Conservation (phyloP, 495 filamentous ascomycete genomes). For the Trichocladium uniseriatum region DNA sequence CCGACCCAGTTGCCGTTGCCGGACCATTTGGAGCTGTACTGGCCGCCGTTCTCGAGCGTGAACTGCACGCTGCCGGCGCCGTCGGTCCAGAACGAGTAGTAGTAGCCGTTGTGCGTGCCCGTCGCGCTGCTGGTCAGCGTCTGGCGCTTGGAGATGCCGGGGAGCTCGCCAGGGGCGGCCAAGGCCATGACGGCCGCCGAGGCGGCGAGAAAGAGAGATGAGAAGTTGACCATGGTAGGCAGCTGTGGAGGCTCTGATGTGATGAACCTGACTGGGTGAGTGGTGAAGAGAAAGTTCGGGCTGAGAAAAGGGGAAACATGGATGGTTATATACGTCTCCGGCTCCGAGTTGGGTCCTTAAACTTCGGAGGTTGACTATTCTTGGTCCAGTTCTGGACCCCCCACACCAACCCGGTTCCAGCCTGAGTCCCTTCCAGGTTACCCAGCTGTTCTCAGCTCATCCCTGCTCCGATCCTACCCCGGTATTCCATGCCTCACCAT, state of each 20-base stretch:
- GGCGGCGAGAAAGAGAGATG: conserved; percentile 33
- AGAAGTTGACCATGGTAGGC: conserved; percentile 38
- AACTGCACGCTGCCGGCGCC: conserved; percentile 44
- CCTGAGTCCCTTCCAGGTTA: too few species aligned
- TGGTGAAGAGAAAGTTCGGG: too few species aligned
- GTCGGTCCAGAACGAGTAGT: conserved; percentile 57
- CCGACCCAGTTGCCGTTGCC: conserved; percentile 51
- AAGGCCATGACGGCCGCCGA: conserved; percentile 27
- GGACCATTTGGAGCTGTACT: conserved; percentile 47
- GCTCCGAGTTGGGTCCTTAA: too few species aligned
- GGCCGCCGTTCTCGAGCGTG: conserved; percentile 46
- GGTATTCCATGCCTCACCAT: too few species aligned
- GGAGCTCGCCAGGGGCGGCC: conserved; percentile 33
- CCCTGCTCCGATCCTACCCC: too few species aligned
- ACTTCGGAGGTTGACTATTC: too few species aligned
- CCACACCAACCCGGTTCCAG: too few species aligned
- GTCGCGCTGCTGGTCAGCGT: conserved; percentile 30
- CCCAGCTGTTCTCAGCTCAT: too few species aligned
- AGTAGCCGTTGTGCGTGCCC: conserved; percentile 50
- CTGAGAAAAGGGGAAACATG: not conserved
- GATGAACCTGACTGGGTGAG: not conserved
- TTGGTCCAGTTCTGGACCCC: too few species aligned
- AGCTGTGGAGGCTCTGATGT: not conserved
- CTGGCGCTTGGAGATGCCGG: conserved; percentile 33
- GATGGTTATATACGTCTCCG: too few species aligned